Percentiles rank a stretch among this genome's conserved stretches.
Conservation (phyloP, 257 asterid species). For the Solanum clarkiae region DNA sequence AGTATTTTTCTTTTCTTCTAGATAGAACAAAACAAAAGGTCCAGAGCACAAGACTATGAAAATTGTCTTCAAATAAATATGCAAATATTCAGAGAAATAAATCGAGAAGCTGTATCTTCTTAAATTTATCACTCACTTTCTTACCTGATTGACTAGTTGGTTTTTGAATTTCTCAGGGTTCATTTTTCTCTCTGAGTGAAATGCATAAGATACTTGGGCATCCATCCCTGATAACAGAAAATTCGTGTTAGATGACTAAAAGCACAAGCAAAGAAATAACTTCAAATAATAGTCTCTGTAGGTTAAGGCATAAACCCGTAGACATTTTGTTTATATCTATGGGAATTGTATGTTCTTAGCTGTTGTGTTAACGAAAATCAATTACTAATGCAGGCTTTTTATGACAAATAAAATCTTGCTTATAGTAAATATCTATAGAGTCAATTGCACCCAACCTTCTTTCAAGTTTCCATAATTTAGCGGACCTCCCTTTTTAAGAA, state of each 20-base stretch:
- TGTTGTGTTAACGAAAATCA: not conserved
- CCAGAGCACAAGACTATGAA: not conserved
- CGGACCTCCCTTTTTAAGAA: not conserved
- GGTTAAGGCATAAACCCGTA: not conserved
- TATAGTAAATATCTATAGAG: not conserved
- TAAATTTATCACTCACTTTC: not conserved
- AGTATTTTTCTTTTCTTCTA: not conserved
- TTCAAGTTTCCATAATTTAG: not conserved
- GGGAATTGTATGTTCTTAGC: not conserved
- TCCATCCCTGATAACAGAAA: conserved; percentile 64
- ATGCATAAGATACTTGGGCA: conserved; percentile 90
- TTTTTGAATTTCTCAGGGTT: conserved; percentile 91
- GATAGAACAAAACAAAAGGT: not conserved
- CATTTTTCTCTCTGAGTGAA: conserved; percentile 75
- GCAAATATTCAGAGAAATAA: not conserved
- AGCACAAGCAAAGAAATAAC: not conserved
- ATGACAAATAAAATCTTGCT: not conserved
- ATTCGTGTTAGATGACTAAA: not conserved
- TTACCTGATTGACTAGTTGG: conserved; percentile 84
- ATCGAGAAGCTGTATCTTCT: not conserved
- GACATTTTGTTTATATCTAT: not conserved
- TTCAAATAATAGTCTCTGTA: not conserved
- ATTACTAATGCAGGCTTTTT: not conserved
- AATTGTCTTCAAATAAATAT: not conserved
- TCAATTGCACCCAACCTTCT: not conserved